Evolutionary conservation across 257 asterid genomes (phyloP).

Genomic region (Nicotiana tabacum): DNA sequence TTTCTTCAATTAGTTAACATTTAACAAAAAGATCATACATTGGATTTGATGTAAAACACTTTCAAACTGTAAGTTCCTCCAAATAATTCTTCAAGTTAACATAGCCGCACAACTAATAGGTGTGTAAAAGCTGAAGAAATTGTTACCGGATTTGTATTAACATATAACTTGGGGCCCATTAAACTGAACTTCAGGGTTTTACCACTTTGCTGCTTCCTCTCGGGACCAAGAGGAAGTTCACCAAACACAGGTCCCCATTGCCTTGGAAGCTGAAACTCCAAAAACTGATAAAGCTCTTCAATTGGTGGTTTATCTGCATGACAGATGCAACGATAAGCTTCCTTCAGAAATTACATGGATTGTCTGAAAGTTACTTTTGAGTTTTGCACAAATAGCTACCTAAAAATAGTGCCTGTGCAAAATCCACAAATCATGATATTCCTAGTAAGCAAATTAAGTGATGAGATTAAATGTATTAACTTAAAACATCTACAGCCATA

Average conservation of each 20-base stretch:
- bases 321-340: neutral
- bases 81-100: too few relatives aligned
- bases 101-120: too few relatives aligned
- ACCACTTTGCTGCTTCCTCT: constrained; percentile 64
- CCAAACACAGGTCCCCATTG: constrained; percentile 97
- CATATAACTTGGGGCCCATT: constrained; percentile 79
- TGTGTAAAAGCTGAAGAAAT: neutral
- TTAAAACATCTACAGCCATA: neutral
- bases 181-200: constrained; percentile 84
- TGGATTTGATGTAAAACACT: too few relatives aligned
- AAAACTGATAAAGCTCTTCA: constrained; percentile 91
- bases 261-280: constrained; percentile 93
- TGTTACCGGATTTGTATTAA: constrained; percentile 62
- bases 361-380: too few relatives aligned
- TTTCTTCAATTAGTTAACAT: too few relatives aligned
- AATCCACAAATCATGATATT: neutral
- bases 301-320: constrained; percentile 89
- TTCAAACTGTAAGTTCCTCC: too few relatives aligned
- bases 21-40: neutral
- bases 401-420: too few relatives aligned
- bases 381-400: too few relatives aligned
- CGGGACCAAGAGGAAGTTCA: constrained; percentile 95
- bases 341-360: too few relatives aligned
- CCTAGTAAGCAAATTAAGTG: neutral
- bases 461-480: neutral